phyloP scores from a whole-genome alignment of 75 land plant species.

The Cupressus sempervirens region DNA sequence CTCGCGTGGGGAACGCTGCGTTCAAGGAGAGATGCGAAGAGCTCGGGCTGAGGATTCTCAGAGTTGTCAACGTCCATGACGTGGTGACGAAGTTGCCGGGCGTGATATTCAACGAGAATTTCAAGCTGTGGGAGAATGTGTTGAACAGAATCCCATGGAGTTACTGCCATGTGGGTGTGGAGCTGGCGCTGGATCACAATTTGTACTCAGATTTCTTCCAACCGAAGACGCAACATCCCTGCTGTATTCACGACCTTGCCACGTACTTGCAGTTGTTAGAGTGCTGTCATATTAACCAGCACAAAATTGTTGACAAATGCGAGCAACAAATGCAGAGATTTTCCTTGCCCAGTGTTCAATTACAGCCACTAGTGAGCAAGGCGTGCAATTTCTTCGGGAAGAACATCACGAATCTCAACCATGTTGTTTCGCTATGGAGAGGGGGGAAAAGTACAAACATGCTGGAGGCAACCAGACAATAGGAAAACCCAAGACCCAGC shows the following conservation, averaged over 20 bases:
- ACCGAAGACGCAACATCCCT: not conserved
- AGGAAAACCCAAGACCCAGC: not conserved
- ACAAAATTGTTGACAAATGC: not conserved
- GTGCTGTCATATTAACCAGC: not conserved
- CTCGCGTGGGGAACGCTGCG: constrained; percentile 23
- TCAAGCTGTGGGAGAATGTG: not conserved
- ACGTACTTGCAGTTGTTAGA: not conserved
- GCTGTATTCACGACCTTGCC: not conserved
- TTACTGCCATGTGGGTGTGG: constrained; percentile 3
- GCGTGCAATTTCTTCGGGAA: not conserved
- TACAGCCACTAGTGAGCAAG: not conserved
- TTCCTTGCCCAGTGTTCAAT: not conserved
- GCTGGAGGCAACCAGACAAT: not conserved
- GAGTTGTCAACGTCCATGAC: constrained; percentile 27
- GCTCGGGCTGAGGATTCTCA: constrained; percentile 21
- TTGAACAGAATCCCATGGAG: not conserved
- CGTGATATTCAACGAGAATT: constrained; percentile 16
- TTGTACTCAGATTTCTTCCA: not conserved
- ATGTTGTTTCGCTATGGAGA: not conserved
- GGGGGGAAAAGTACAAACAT: not conserved
- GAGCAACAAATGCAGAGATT: not conserved
- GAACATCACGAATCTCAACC: not conserved
- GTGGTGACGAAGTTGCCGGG: constrained; percentile 35
- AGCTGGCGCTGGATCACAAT: not conserved
- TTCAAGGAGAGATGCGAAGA: constrained; percentile 21